Evolutionary conservation across 768 basidiomycete species (phyloP), one percentile per base, ranked within the genome.

Genomic region (Zangia roseola): DNA sequence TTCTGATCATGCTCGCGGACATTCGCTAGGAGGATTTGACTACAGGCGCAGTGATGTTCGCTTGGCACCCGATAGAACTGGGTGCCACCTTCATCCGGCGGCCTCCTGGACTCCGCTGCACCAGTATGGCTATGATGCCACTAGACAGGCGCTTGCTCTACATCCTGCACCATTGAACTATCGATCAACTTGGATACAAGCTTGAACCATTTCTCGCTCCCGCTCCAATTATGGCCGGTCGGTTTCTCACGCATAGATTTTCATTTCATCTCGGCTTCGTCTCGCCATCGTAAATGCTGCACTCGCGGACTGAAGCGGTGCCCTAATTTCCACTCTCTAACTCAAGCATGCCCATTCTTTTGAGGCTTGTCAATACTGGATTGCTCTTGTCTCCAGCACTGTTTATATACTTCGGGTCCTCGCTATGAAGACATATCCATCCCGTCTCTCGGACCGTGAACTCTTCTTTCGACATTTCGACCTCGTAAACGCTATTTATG

Each of bases 401-500:
- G 57, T 57, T 54, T 51, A 67, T 59, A 54, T 53, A 46, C 23
- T 54, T 59, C 41, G 49, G 61, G 58, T 60, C 57, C 54, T 43
- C 61, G 59, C 51, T 62, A 67, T 69, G 63, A 67, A 78, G 81
- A 82, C 81, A 76, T 81, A 81, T 82, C 76, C 80, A 79, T 81
- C 77, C 80, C 73, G 80, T 82, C 79, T 68, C 60, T 70, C 71
- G 75, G 71, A 69, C 64, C 67, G 62, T 65, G 63, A 61, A 54
- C 58, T 57, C 61, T 59, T 51, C 51, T 60, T 59, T 63, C 55
- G 48, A 55, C 60, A 56, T 62, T 59, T 59, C 60, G 57, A 43
- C 56, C 54, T 58, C 65, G 64, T 60, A 59, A 59, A 56, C 45
- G n/a, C 47, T 60, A 69, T 64, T 62, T 62, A 62, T 66, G 66